Evolutionary conservation across 306 rosid genomes (phyloP).

Genomic region (Pueraria montana): DNA sequence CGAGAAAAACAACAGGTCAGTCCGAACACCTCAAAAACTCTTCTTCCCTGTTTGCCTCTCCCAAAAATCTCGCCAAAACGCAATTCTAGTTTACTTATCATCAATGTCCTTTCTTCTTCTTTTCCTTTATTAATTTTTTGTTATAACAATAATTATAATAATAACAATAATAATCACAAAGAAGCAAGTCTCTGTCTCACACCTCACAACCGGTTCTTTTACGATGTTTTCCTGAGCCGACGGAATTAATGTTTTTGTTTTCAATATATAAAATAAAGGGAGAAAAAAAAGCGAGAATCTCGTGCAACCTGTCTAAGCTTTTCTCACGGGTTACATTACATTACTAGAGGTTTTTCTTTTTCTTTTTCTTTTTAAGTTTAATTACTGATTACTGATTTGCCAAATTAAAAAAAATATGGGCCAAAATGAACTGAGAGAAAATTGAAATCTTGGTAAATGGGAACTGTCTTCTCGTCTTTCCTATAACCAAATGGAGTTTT

Average conservation of each 20-base stretch:
- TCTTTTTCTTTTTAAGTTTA: neutral
- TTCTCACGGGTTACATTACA: conserved; percentile 26
- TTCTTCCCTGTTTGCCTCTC: neutral
- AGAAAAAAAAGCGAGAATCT: conserved; percentile 35
- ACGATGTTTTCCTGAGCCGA: neutral
- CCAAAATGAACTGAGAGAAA: conserved; percentile 15
- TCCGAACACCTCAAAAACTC: neutral
- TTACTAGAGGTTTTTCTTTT: neutral
- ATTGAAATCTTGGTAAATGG: conserved; percentile 23
- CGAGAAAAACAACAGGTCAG: neutral
- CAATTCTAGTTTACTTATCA: too few relatives aligned
- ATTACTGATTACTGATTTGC: neutral
- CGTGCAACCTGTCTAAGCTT: conserved; percentile 38
- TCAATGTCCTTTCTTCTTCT: too few relatives aligned
- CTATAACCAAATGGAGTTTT: neutral
- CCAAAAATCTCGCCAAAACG: neutral
- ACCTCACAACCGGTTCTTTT: neutral
- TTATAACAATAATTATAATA: too few relatives aligned
- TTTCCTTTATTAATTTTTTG: too few relatives aligned
- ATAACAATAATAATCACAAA: too few relatives aligned
- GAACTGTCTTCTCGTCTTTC: neutral
- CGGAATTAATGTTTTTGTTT: neutral
- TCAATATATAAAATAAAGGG: too few relatives aligned
- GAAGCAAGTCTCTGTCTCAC: neutral
- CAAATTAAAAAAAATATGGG: neutral